phyloP scores from a whole-genome alignment of 1,284 basidiomycete genomes.

The Coniferiporia weirii region DNA sequence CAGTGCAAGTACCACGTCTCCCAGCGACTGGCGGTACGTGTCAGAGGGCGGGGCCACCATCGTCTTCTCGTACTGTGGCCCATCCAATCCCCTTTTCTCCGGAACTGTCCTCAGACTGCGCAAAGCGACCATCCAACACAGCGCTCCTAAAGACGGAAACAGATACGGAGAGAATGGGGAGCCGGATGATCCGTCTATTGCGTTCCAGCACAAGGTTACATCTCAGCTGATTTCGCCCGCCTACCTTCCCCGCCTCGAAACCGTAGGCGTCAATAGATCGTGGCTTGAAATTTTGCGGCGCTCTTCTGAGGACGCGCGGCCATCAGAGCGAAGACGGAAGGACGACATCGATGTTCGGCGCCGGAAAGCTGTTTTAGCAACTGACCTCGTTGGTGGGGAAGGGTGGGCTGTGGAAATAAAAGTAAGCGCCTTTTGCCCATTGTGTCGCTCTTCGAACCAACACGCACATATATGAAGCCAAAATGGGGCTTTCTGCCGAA shows the following conservation, averaged over 20 bases:
- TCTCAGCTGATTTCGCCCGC: conserved; percentile 50
- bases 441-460: neutral
- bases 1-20: conserved; percentile 30
- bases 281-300: conserved; percentile 60
- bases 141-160: conserved; percentile 14
- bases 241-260: conserved; percentile 53
- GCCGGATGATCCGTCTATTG: conserved; percentile 52
- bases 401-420: conserved; percentile 83
- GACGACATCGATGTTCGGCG: conserved; percentile 55
- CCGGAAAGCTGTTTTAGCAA: conserved; percentile 61
- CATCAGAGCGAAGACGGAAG: conserved; percentile 45
- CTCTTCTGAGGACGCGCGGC: conserved; percentile 46
- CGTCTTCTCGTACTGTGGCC: conserved; percentile 76
- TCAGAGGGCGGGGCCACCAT: conserved; percentile 88
- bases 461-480: conserved; percentile 47
- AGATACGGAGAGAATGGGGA: conserved; percentile 30
- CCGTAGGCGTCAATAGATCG: conserved; percentile 43
- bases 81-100: conserved; percentile 40
- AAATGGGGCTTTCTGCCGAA: conserved; percentile 91
- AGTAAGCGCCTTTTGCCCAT: conserved; percentile 37
- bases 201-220: conserved; percentile 60
- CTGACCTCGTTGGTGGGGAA: conserved; percentile 61
- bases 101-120: conserved; percentile 71
- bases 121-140: conserved; percentile 39
- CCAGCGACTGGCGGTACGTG: conserved; percentile 74